Base-by-base conservation (phyloP, 2,329 filamentous ascomycete species). In the Fusarium dimerum region DNA sequence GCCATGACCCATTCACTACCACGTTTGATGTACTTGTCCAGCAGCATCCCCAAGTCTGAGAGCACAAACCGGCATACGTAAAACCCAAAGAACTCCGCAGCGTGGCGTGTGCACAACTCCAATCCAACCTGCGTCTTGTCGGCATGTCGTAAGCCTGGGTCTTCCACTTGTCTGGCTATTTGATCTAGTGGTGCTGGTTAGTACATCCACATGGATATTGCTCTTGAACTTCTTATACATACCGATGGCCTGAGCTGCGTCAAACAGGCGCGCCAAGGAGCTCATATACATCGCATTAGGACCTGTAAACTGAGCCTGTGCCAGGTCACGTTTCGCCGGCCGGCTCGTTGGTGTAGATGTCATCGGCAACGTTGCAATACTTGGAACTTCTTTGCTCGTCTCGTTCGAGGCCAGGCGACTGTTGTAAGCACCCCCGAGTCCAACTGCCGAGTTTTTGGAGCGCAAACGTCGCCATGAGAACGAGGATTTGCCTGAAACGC, bases 11-110 rank as follows among this genome's bases (percentile, higher is more conserved):
- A 99, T 78, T 99, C 93, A 64, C 88, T 96, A 20, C 93, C 92
- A 60, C 92, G 85, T 79, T 99, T 99, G 70, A 99, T 87, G 67
- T 94, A 97, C 71, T 97, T 99, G 71, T 99, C 94, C 62, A 99
- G 78, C 76, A 99, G 79, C 68, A 94, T 71, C 39, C 86, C 82
- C 55, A 99, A 76, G 71, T 99, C 94, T 5, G 86, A 80, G 55
- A 99, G 77, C n/a, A 92, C 92, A 69, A 99, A 99, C 16, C 94
- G 88, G 72, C 93, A 97, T 29, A 99, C 82, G 70, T 94, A 97
- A 72, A 99, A 97, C 15, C 88, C 92, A 70, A 99, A 99, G 73
- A 99, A 99, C 73, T 99, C 94, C 34, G 93, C 90, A 8, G 93
- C 94, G 71, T 97, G 93, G 40, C 93, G 85, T 36, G 92, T 92